Evolutionary conservation across 2,329 filamentous ascomycete genomes (phyloP), one percentile per base, ranked within the genome.

Genomic region (Cercospora nicotianae): DNA sequence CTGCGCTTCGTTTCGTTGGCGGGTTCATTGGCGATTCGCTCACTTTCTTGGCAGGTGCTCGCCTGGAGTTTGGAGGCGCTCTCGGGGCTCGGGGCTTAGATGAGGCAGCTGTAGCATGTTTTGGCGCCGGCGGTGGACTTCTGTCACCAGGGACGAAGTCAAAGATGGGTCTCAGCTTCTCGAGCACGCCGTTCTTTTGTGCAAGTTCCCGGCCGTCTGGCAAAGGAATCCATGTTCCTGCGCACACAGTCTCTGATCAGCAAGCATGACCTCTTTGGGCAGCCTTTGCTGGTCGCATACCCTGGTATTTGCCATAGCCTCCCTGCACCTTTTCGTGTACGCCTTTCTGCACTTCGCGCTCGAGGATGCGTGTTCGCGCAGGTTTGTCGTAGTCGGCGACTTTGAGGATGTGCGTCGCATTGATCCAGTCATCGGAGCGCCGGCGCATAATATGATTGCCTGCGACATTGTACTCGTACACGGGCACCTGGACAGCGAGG

Each of bases 351-450:
- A 99, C 94, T 77, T 99, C 95, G 72, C 95, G 88, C 82, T 99
- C 95, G 5, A 99, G 86, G 66, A 99, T 98, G 71, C 95, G 88
- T 48, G 95, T 99, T 78, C 95, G 87, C 12, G 94, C 93, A 2
- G 95, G 95, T 81, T 99, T 99, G 81, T 99, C 95, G 77, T 97
- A 97, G 65, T 94, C 94, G 70, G 95, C 95, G 48, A 96, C 93
- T 78, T 99, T 99, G 60, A 99, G 84, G 68, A 99, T 98, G 78
- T 99, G 95, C 64, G 95, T 99, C n/a, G 95, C 95, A 84, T 99
- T 99, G 82, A 99, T 95, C 93, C 94, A 99, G 81, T 98, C 89
- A 80, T 99, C 95, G 63, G 89, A 87, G 68, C 94, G 89, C 61
- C 95, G 89, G 79, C 95, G 91, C 95, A 99, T 99, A 72, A 98